Percentiles rank a stretch among this genome's conserved stretches.
These are phyloP conservation scores for Ramaria sp. DNA, from an alignment of 768 basidiomycete genomes.

Conservation along the genomic window DNA sequence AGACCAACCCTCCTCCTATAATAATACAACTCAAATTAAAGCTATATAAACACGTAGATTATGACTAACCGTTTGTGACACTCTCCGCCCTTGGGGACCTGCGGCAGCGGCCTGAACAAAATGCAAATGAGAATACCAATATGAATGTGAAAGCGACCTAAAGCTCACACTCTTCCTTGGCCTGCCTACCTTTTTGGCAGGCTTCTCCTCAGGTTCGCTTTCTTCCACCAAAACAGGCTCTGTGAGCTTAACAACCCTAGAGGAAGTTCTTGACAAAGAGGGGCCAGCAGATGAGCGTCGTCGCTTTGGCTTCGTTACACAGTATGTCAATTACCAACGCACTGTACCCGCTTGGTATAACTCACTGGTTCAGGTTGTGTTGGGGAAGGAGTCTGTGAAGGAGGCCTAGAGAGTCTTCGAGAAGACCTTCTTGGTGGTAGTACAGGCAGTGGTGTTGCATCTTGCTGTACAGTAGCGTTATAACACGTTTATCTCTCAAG, in stretches of 20 bases:
- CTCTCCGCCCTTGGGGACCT: slow-evolving; percentile 41
- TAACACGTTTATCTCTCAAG: slow-evolving; percentile 8
- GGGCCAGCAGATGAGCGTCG: slow-evolving; percentile 56
- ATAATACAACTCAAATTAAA: not conserved
- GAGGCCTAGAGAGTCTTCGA: slow-evolving; percentile 50
- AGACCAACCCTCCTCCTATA: slow-evolving; percentile 58
- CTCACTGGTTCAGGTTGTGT: slow-evolving; percentile 46
- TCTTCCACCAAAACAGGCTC: slow-evolving; percentile 8
- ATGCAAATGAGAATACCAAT: not conserved
- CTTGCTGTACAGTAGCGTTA: slow-evolving; percentile 14
- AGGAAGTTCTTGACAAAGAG: slow-evolving; percentile 52
- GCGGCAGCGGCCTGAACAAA: slow-evolving; percentile 35
- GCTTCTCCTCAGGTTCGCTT: slow-evolving; percentile 57
- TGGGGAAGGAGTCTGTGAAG: slow-evolving; percentile 27
- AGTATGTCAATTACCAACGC: slow-evolving; percentile 13
- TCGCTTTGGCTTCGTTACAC: slow-evolving; percentile 50
- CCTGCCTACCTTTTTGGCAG: slow-evolving; percentile 44
- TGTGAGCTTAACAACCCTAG: not conserved
- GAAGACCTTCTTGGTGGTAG: slow-evolving; percentile 42
- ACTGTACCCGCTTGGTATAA: slow-evolving; percentile 9
- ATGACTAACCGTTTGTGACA: slow-evolving; percentile 33
- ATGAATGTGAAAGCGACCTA: not conserved
- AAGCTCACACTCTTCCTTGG: slow-evolving; percentile 7
- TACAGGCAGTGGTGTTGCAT: not conserved
- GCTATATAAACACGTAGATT: slow-evolving; percentile 6